Conservation (phyloP, 179 eudicot genomes). For the Patellifolia procumbens region DNA sequence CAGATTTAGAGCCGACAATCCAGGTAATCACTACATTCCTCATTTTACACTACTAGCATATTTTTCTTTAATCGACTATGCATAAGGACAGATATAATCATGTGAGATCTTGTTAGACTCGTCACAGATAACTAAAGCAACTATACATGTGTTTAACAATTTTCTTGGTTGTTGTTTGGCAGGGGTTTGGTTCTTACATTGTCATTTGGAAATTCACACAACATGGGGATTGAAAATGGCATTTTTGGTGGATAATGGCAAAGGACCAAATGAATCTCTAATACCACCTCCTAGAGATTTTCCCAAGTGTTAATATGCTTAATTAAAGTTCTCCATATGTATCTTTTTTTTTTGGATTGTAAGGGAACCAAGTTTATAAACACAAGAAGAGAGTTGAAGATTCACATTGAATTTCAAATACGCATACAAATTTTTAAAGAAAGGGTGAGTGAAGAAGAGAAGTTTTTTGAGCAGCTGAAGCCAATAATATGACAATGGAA, state of each 20-base stretch:
- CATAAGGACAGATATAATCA: too few relatives aligned
- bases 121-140: too few relatives aligned
- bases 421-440: too few relatives aligned
- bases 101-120: too few relatives aligned
- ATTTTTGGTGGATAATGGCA: constrained; percentile 79
- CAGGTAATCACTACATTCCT: constrained; percentile 60
- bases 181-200: constrained; percentile 89
- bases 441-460: too few relatives aligned
- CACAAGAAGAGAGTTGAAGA: too few relatives aligned
- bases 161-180: background rate
- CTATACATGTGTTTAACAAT: background rate
- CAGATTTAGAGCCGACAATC: constrained; percentile 75
- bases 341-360: background rate
- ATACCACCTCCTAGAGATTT: constrained; percentile 79
- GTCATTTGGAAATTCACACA: constrained; percentile 79
- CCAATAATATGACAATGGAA: too few relatives aligned
- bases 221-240: constrained; percentile 98
- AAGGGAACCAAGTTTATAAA: too few relatives aligned
- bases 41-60: too few relatives aligned
- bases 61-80: too few relatives aligned
- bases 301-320: constrained; percentile 55
- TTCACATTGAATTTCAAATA: too few relatives aligned
- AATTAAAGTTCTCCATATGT: background rate
- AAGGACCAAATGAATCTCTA: constrained; percentile 74
- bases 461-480: too few relatives aligned